Evolutionary conservation across 441 rosid genomes (phyloP).

Genomic region (Sinapis alba): DNA sequence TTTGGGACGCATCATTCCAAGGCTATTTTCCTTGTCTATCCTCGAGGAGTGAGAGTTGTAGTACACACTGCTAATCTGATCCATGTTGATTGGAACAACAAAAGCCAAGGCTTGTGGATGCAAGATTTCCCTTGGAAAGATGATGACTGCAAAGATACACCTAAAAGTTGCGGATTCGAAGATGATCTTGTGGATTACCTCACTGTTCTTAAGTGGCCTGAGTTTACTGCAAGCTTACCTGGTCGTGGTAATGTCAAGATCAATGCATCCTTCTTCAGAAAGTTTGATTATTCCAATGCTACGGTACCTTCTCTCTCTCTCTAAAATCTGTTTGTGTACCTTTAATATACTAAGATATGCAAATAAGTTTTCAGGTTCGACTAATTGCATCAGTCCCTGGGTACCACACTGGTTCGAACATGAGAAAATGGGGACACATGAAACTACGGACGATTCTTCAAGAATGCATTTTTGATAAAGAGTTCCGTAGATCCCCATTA

Average conservation of each 20-base stretch:
- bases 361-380: conserved; percentile 57
- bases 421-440: conserved; percentile 97
- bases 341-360: conserved; percentile 11
- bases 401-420: conserved; percentile 74
- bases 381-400: conserved; percentile 95
- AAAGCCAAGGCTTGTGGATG: conserved; percentile 97
- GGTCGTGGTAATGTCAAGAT: conserved; percentile 60
- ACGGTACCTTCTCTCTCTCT: conserved; percentile 45
- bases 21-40: conserved; percentile 90
- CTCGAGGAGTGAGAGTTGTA: conserved; percentile 77
- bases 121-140: conserved; percentile 99
- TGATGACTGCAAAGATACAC: conserved; percentile 49
- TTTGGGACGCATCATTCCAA: conserved; percentile 95
- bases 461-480: conserved; percentile 71
- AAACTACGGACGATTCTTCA: conserved; percentile 71
- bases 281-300: conserved; percentile 75
- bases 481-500: conserved; percentile 77
- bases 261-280: conserved; percentile 77
- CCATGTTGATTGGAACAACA: conserved; percentile 94
- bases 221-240: conserved; percentile 67
- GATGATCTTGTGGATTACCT: conserved; percentile 87
- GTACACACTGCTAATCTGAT: conserved; percentile 94
- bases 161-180: conserved; percentile 67
- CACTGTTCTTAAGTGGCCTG: conserved; percentile 82
- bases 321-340: background rate